Percentiles rank a stretch among this genome's conserved stretches.
Conservation (phyloP, 2,329 filamentous ascomycete species). For the Calonectria fujianensis region DNA sequence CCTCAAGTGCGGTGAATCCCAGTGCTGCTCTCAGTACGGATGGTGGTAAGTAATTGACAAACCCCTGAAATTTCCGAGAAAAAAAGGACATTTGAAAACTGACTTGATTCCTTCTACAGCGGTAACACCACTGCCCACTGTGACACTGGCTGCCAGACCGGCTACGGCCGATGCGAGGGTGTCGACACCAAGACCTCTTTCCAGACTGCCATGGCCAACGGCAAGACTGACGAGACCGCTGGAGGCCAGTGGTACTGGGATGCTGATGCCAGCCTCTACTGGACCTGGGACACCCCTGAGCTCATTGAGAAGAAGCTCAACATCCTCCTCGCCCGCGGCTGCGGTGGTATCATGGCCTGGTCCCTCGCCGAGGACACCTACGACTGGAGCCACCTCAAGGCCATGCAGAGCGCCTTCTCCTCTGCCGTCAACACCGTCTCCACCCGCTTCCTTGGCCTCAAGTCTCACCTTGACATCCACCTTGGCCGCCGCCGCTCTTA, state of each 20-base stretch:
- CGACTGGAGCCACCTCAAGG: conserved; percentile 65
- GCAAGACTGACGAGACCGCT: conserved; percentile 66
- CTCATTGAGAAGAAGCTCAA: conserved; percentile 69
- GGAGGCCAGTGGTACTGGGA: conserved; percentile 76
- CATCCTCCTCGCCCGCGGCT: conserved; percentile 62
- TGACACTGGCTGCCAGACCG: conserved; percentile 47
- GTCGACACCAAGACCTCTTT: conserved; percentile 58
- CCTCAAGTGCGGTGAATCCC: conserved; percentile 42
- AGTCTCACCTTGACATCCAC: conserved; percentile 23
- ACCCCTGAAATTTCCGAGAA: not conserved
- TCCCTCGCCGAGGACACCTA: conserved; percentile 69
- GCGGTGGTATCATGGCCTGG: conserved; percentile 74
- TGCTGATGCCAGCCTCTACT: conserved; percentile 65
- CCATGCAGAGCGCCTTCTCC: conserved; percentile 58
- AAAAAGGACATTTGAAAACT: not conserved
- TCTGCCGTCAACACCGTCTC: not conserved
- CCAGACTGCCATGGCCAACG: conserved; percentile 62
- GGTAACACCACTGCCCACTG: conserved; percentile 49
- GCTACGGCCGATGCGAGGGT: conserved; percentile 47
- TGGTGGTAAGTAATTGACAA: conserved; percentile 47
- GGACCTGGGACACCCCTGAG: conserved; percentile 73
- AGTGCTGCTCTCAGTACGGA: conserved; percentile 49
- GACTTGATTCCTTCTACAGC: conserved; percentile 32
- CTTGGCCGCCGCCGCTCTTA: conserved; percentile 9
- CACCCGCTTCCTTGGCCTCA: conserved; percentile 11